Base-by-base conservation (phyloP, 2,329 filamentous ascomycete species). In the Aspergillus sergii region DNA sequence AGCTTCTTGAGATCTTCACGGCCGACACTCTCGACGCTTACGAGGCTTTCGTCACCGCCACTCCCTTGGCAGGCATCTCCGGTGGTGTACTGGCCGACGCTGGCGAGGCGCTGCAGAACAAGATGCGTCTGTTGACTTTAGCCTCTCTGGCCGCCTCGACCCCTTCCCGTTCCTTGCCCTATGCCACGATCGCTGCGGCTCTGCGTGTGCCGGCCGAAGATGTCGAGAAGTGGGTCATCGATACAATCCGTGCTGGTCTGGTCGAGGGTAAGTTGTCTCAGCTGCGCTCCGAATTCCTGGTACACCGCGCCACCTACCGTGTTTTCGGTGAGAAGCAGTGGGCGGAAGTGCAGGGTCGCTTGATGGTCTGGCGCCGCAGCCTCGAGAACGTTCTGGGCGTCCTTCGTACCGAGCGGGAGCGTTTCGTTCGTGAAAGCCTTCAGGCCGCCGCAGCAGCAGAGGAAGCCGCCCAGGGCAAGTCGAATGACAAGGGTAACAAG, bases 261-360 rank as follows among this genome's bases (percentile, higher is more conserved):
- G 92, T 99, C 58, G 95, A 99, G 84, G 95, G 95, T 77, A 96
- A 96, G 82, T 88, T 99, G 71, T 95, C 91, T 63, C 95, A 99
- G 83, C 87, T 94, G 77, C 93, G 93, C 78, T 88, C 92, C 77
- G 91, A 94, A 67, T 98, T 99, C 86, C 86, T 97, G 59, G 93
- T 99, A 66, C 95, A 99, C 85, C 89, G 95, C 77, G 93, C 93
- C 73, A 97, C 93, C 64, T 97, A 98, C 86, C 90, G 95, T 66
- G 94, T 97, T 60, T 99, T 99, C 75, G 93, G 93, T 71, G 93
- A 97, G 84, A 96, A 96, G 86, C 95, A 99, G 84, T 99, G 96
- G 93, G 89, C 91, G 71, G 94, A 99, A 84, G 90, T 99, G 59
- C 91, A 93, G 65, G 92, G 91, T 67, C 87, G 94, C 66, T 84